These are phyloP conservation scores for Quercus dentata DNA, from an alignment of 306 rosid genomes.

Conservation along the genomic window DNA sequence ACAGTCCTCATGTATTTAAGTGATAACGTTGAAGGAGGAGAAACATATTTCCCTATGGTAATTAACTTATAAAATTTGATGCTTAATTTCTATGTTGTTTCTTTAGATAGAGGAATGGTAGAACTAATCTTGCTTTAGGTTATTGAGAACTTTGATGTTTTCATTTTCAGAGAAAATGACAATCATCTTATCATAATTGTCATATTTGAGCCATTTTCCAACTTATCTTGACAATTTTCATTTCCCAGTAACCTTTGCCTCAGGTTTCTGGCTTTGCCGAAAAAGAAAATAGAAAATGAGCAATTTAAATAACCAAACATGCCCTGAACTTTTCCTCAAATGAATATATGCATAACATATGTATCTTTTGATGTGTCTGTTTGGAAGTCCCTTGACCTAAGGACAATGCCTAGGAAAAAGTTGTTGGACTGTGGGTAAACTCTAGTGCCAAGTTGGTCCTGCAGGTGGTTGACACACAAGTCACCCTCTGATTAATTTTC, in stretches of 20 bases:
- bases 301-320: not conserved
- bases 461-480: not conserved
- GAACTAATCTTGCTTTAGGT: not conserved
- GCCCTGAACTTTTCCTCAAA: not conserved
- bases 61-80: conserved; percentile 26
- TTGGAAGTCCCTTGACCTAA: not conserved
- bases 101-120: not conserved
- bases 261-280: not conserved
- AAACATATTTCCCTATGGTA: conserved; percentile 92
- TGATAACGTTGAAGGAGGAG: conserved; percentile 94
- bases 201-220: not conserved
- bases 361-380: not conserved
- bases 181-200: not conserved
- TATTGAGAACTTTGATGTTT: not conserved
- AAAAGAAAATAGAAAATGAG: not conserved
- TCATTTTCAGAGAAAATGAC: not conserved
- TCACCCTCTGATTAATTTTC: not conserved
- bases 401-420: not conserved
- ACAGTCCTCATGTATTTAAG: conserved; percentile 91
- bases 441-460: not conserved
- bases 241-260: not conserved
- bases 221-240: not conserved
- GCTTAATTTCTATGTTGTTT: conserved; percentile 15
- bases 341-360: not conserved
- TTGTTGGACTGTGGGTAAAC: not conserved